Base-by-base conservation (phyloP, 306 rosid genomes). In the Pyrus betulifolia region DNA sequence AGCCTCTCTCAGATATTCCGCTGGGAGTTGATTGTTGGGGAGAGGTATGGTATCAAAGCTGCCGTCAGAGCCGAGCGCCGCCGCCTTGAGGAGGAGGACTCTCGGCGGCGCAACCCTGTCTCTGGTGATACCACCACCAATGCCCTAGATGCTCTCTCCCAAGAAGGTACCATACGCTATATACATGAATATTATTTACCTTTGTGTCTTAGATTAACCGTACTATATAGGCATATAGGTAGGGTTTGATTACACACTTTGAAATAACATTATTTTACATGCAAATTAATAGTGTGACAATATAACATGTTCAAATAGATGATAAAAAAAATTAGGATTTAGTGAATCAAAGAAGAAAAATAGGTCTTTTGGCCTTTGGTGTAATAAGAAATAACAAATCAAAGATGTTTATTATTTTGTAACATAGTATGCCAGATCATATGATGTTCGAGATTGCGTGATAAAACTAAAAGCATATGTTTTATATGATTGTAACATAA, bases 1-100 rank as follows among this genome's bases (percentile, higher is more conserved):
- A 90, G 97, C 82, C 79, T 92, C 13, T 89, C 87, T 8, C 99
- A 91, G 77, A 85, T 89, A 61, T 95, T 92, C 58, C 86, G 93
- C 1, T 89, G 97, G 96, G 96, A 95, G 28, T 93, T 95, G 21
- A 93, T 92, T 45, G 96, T 92, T 6, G 99, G 99, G 0, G 99
- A 95, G 70, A 81, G 96, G 27, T 95, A 95, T 76, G 99, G 99
- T 9, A 87, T 95, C 73, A 95, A 92, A 84, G 97, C 99, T 3
- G 93, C 99, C 46, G 83, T 95, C 4, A 74, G 99, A 77, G 97
- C 99, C 12, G 93, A 95, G 75, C 82, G 97, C 6, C 79, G 97
- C 7, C 97, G 97, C 68, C 64, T 89, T 2, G 93, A 89, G 3
- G 98, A 91, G 0, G 93, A 93, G 15, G 97, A 91, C 0, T 38